phyloP scores from a whole-genome alignment of 1,284 basidiomycete genomes.

The Rhodotorula sp. region DNA sequence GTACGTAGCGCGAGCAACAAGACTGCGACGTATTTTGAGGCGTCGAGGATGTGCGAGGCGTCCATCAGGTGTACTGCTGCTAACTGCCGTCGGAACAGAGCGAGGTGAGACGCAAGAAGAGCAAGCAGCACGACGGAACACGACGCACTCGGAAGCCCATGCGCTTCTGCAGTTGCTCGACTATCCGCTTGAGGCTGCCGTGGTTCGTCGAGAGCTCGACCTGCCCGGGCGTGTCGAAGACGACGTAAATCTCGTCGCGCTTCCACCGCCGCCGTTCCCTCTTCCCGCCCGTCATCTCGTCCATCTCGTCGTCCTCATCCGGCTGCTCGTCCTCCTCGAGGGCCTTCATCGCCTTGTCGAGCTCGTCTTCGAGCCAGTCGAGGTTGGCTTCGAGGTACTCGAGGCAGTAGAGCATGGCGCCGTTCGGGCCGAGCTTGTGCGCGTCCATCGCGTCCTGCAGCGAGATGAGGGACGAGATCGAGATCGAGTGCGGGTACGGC shows the following conservation, averaged over 20 bases:
- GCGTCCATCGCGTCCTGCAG: slow-evolving; percentile 85
- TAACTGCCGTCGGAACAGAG: slow-evolving; percentile 59
- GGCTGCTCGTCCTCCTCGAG: slow-evolving; percentile 20
- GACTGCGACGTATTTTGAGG: slow-evolving; percentile 91
- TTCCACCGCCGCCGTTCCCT: slow-evolving; percentile 49
- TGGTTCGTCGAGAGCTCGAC: slow-evolving; percentile 98
- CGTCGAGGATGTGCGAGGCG: slow-evolving; percentile 94
- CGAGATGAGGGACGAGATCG: slow-evolving; percentile 83
- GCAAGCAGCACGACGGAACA: neutral
- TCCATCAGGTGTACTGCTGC: slow-evolving; percentile 94
- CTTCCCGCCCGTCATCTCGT: neutral
- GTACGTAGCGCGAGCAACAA: slow-evolving; percentile 87
- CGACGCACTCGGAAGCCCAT: slow-evolving; percentile 76
- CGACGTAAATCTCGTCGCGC: slow-evolving; percentile 70
- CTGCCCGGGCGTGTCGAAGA: slow-evolving; percentile 97
- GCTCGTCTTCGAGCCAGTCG: slow-evolving; percentile 81
- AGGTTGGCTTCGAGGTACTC: slow-evolving; percentile 95
- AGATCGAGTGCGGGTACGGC: slow-evolving; percentile 86
- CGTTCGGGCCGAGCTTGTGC: slow-evolving; percentile 88
- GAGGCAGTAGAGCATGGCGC: slow-evolving; percentile 95
- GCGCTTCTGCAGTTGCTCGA: slow-evolving; percentile 67
- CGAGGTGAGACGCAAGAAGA: neutral
- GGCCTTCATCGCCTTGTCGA: slow-evolving; percentile 58
- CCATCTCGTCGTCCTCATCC: slow-evolving; percentile 52
- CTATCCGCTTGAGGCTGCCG: slow-evolving; percentile 76